Evolutionary conservation across 306 rosid genomes (phyloP), one percentile per base, ranked within the genome.

Genomic region (Senna siamea): DNA sequence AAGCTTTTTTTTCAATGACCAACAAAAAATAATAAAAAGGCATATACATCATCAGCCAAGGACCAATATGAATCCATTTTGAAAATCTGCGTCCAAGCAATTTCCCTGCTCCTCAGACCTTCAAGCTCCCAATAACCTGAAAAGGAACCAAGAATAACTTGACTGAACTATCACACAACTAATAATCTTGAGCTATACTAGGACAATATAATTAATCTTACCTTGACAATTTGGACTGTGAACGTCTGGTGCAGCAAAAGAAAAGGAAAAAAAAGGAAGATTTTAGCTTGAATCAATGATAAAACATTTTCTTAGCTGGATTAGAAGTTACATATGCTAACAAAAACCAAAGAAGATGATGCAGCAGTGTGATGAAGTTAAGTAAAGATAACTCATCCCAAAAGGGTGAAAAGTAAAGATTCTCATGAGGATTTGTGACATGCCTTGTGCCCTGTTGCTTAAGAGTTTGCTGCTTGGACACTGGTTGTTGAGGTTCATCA

Each of bases 151-250:
- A 63, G 51, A 41, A 55, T 37, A 23, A 56, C 50, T 76, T 77
- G 0, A 70, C 62, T 2, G 5, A 75, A 41, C 52, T 60, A 32
- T 52, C 22, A 72, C 59, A 80, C 40, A 15, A n/a, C 19, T 34
- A 37, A 60, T 46, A 48, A 74, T 68, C 63, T 48, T 14, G 73
- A 66, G 20, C 63, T 64, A 20, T 61, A 13, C 65, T 7, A 50
- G 35, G 20, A 46, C n/a, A 22, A 47, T 8, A 20, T 41, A 46
- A 13, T 37, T 38, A 55, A 18, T 54, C 79, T 85, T 72, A 90
- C 98, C 91, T 91, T 75, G 78, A 85, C 73, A 87, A 67, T 79
- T 79, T 76, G 43, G 93, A 83, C 56, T 82, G 85, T 54, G 96
- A 70, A 59, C 96, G 89, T 64, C 77, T 91, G 17, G 79, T 70